Evolutionary conservation across 352 stramenopile species (phyloP), one percentile per base, ranked within the genome.

Genomic region (Saprolegnia diclina): DNA sequence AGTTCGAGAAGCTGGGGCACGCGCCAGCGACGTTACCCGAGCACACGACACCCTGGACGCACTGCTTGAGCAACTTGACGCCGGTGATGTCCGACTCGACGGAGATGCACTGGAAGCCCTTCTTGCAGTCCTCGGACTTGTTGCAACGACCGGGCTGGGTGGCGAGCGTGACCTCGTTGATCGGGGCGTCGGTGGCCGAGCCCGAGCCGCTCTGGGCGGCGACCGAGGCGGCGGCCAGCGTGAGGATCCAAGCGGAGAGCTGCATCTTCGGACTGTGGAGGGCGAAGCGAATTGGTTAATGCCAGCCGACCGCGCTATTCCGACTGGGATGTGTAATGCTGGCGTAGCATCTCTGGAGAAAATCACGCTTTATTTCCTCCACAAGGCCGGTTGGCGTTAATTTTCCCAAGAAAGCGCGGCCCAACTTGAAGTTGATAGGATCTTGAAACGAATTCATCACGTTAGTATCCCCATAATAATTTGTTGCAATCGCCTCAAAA

Each of bases 1-100:
- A 90, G 16, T 80, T 87, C 68, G 79, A 79, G 71, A 92, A 90
- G 42, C 78, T 85, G 16, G 83, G 82, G 64, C 83, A 90, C 63
- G 88, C 73, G 46, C 82, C 83, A 5, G 78, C 72, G 57, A 78
- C 81, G 74, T 87, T 79, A 16, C 83, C 83, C 5, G 80, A 83
- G 72, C 83, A 89, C 40, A 89, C 76, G 63, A 85, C 78, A 55
- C 78, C 68, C 54, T 87, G 75, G 65, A 90, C 65, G 40, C 83
- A 91, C 73, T 91, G 83, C 74, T 88, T 88, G 62, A 91, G 80
- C 18, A 77, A 75, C 35, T 85, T 79, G 9, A 83, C 80, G 21
- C 74, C 77, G 13, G 77, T 52, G 24, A 83, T 80, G 19, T 79
- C 88, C 45, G 83, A 90, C 74, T 92, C 80, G 18, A 92, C 75